Percentiles rank a stretch among this genome's conserved stretches.
Evolutionary conservation across 2,329 filamentous ascomycete species (phyloP).

Genomic region (Colletotrichum paranaense): DNA sequence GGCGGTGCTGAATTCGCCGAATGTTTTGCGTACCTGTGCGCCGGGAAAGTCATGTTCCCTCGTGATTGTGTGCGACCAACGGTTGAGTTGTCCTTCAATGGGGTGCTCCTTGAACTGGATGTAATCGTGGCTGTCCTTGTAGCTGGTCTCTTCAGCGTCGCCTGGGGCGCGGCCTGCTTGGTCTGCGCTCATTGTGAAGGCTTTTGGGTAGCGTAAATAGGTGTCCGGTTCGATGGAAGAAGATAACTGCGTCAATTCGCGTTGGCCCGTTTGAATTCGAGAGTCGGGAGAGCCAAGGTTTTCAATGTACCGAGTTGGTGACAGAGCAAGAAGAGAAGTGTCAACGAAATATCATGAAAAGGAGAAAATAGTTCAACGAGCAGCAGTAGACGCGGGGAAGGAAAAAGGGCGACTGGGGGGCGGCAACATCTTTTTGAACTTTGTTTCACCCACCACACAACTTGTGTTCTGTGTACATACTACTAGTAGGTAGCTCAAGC

Average conservation of each 20-base stretch:
- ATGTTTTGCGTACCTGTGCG: slow-evolving; percentile 73
- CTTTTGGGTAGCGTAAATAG: not conserved
- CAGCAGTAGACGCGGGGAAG: not conserved
- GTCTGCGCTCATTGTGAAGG: slow-evolving; percentile 23
- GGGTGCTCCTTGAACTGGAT: slow-evolving; percentile 64
- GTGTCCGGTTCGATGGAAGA: not conserved
- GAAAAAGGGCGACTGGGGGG: not conserved
- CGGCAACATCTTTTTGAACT: slow-evolving; percentile 23
- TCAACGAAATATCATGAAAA: not conserved
- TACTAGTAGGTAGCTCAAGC: no score
- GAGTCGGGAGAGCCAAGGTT: not conserved
- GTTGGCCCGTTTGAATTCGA: not conserved
- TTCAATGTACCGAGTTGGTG: not conserved
- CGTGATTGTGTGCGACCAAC: slow-evolving; percentile 86
- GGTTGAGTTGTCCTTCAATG: slow-evolving; percentile 74
- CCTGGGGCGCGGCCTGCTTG: slow-evolving; percentile 14
- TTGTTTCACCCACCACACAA: slow-evolving; percentile 4
- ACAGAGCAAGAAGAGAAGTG: not conserved
- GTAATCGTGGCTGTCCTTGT: slow-evolving; percentile 63
- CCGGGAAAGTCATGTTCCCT: slow-evolving; percentile 90
- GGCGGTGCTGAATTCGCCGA: not conserved
- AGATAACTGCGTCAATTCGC: not conserved
- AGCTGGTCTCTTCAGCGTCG: slow-evolving; percentile 35
- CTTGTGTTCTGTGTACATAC: not conserved
- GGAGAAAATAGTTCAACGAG: not conserved